phyloP scores from a whole-genome alignment of 257 asterid species.

The Fraxinus americana region DNA sequence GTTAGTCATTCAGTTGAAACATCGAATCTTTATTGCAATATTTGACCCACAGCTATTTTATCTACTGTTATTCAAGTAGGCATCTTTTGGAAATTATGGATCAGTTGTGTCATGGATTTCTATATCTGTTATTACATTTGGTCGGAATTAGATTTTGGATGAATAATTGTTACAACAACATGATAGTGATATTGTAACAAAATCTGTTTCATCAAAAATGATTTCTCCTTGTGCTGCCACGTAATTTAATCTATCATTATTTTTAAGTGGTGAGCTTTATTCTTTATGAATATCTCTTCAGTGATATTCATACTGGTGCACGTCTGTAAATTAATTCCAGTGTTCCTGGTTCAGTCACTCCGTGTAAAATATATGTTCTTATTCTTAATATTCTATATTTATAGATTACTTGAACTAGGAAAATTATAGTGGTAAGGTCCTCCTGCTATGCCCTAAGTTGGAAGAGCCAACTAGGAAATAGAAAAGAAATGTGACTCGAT shows the following conservation, averaged over 20 bases:
- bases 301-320: not conserved
- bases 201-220: not conserved
- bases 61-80: conserved; percentile 10
- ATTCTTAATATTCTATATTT: not conserved
- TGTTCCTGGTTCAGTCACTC: not conserved
- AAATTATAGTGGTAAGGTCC: not conserved
- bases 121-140: not conserved
- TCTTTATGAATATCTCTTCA: not conserved
- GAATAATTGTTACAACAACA: not conserved
- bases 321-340: not conserved
- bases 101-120: not conserved
- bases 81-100: conserved; percentile 6
- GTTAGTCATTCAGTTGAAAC: not conserved
- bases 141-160: not conserved
- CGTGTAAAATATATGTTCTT: not conserved
- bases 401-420: not conserved
- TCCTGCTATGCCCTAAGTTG: not conserved
- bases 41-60: not conserved
- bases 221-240: not conserved
- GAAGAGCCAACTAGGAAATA: not conserved
- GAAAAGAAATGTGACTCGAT: not conserved
- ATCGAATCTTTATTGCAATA: conserved; percentile 1
- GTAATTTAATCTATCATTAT: not conserved
- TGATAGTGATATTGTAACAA: not conserved
- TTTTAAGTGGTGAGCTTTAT: not conserved